Base-by-base conservation (phyloP, 495 filamentous ascomycete genomes). In the Gamarada debralockiae region DNA sequence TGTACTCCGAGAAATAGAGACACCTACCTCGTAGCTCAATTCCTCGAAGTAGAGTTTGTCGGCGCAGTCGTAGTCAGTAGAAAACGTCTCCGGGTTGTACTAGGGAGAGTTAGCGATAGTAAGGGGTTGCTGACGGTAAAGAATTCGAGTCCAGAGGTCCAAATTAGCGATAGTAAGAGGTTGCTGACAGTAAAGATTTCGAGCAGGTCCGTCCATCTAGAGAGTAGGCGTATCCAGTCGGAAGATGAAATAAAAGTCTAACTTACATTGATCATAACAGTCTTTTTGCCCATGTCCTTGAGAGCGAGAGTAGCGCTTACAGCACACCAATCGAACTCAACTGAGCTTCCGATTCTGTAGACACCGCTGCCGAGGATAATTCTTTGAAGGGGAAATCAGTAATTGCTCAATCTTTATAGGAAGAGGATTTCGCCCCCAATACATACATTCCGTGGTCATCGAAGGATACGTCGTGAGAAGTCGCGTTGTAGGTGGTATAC, bases 261-360 rank as follows among this genome's bases (percentile, higher is more conserved):
- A 60, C 53, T 56, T 53, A 60, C 57, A 50, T 97, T 98, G 69
- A 98, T 95, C 90, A 98, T 95, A 50, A 95, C 86, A 17, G 92
- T 98, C 80, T 96, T 96, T 79, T 96, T 89, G 59, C 90, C 92
- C 83, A 96, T 92, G 46, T 84, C 73, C 57, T 82, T 81, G 56
- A 97, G 77, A 31, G 92, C 91, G 25, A 88, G 76, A 14, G 93
- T 93, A 54, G 90, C 89, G 64, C 92, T 96, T 57, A 97, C 92
- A 51, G 92, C 92, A 65, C 93, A 97, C 92, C 92, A 98, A 71
- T 98, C 92, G 65, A 98, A 98, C 70, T 98, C 92, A 50, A 98
- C 92, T 20, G 91, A 96, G 73, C 87, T 92, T 56, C 93, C 92
- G 65, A 97, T 98, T 59, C 92, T 82, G 78, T 97, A 97, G 8